A percentile compares a stretch with the other conserved stretches of the same genome.
These are phyloP conservation scores for Trametes gibbosa DNA, from an alignment of 768 basidiomycete species.

Conservation along the genomic window DNA sequence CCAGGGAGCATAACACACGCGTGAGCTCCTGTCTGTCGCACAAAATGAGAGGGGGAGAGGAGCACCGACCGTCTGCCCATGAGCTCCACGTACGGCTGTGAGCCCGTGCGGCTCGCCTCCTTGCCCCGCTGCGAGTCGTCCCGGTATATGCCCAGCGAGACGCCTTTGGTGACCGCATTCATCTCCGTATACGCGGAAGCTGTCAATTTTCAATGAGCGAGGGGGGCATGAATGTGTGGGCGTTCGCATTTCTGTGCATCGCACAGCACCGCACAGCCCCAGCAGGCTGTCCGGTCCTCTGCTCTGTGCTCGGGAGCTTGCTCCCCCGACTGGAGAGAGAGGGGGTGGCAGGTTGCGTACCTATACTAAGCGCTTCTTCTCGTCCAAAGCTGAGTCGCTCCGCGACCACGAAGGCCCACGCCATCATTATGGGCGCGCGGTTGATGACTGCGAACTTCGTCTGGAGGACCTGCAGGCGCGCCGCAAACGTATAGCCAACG, in stretches of 20 bases:
- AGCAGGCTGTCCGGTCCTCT: constrained; percentile 11
- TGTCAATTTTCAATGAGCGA: constrained; percentile 27
- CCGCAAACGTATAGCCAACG: constrained; percentile 1
- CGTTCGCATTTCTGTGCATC: constrained; percentile 1
- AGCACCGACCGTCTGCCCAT: constrained; percentile 68
- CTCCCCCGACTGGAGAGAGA: not conserved
- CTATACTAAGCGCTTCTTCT: constrained; percentile 90
- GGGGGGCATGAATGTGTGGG: not conserved
- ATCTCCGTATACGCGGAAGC: constrained; percentile 93
- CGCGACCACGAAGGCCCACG: constrained; percentile 86
- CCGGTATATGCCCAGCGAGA: constrained; percentile 77
- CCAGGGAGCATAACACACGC: not conserved
- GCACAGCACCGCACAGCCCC: constrained; percentile 18
- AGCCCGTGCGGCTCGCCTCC: constrained; percentile 52
- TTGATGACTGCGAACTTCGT: constrained; percentile 71
- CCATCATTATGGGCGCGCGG: constrained; percentile 92
- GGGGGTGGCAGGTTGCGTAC: constrained; percentile 36
- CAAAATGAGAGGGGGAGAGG: not conserved
- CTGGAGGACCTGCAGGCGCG: constrained; percentile 48
- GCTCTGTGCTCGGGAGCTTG: not conserved
- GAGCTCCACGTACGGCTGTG: constrained; percentile 83
- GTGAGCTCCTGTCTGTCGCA: constrained; percentile 3
- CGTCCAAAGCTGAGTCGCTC: constrained; percentile 83
- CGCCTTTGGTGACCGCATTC: constrained; percentile 84
- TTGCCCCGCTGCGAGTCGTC: constrained; percentile 49